These are phyloP conservation scores for Metschnikowia proteae DNA, from an alignment of 805 yeast genomes.

Conservation along the genomic window DNA sequence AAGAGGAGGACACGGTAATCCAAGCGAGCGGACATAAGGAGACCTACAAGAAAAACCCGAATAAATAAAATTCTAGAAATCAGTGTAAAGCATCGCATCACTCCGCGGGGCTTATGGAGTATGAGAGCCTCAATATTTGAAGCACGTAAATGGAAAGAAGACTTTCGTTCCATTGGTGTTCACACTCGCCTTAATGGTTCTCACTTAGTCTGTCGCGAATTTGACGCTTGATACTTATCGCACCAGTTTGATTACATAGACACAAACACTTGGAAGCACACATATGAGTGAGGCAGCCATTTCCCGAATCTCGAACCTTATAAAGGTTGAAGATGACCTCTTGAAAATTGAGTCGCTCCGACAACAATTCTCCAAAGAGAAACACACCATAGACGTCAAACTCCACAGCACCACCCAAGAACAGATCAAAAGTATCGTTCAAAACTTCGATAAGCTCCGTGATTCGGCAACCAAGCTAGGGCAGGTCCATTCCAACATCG, in stretches of 20 bases:
- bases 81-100: not conserved
- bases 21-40: not conserved
- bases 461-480: conserved; percentile 36
- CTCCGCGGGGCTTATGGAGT: too few relatives aligned
- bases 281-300: conserved; percentile 40
- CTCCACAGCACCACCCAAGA: conserved; percentile 65
- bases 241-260: not conserved
- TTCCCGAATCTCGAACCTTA: conserved; percentile 36
- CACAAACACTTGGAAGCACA: not conserved
- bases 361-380: conserved; percentile 62
- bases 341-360: conserved; percentile 50
- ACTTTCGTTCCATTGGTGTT: too few relatives aligned
- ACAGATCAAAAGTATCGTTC: conserved; percentile 55
- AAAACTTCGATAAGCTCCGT: conserved; percentile 49
- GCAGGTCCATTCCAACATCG: conserved; percentile 38
- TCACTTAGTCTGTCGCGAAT: not conserved
- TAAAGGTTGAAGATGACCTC: conserved; percentile 50
- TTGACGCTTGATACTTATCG: not conserved
- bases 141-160: too few relatives aligned
- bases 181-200: too few relatives aligned
- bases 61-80: not conserved
- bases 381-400: conserved; percentile 70
- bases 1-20: conserved; percentile 4
- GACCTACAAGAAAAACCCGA: not conserved
- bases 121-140: too few relatives aligned